Conservation (phyloP, 2,329 filamentous ascomycete species). For the Stachybotrys echinatus region DNA sequence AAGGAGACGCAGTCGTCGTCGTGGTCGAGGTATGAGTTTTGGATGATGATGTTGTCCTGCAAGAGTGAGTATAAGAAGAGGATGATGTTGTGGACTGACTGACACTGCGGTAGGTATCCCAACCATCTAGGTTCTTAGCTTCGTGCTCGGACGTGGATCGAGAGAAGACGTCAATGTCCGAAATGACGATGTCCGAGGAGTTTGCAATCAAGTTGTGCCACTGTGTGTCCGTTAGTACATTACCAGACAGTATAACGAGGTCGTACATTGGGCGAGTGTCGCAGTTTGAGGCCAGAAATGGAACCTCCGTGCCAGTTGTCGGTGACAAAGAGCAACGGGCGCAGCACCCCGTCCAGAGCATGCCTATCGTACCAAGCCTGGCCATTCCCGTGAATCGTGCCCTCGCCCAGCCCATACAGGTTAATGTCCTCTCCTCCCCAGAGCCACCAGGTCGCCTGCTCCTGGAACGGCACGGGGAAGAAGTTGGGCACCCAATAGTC, state of each 20-base stretch:
- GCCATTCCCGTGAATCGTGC: slow-evolving; percentile 44
- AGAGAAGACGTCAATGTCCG: slow-evolving; percentile 55
- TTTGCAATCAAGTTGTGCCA: slow-evolving; percentile 54
- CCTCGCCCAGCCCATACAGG: slow-evolving; percentile 49
- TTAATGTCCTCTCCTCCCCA: slow-evolving; percentile 38
- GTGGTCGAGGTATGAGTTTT: slow-evolving; percentile 47
- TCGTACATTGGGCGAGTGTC: slow-evolving; percentile 38
- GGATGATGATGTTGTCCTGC: slow-evolving; percentile 55
- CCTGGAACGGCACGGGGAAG: slow-evolving; percentile 60
- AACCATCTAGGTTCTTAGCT: slow-evolving; percentile 59
- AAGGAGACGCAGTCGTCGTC: slow-evolving; percentile 60
- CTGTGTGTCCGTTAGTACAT: too few species aligned
- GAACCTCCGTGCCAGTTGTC: slow-evolving; percentile 52
- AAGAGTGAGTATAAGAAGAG: too few species aligned
- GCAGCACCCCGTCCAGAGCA: slow-evolving; percentile 43
- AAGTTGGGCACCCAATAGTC: slow-evolving; percentile 60
- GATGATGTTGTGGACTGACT: too few species aligned
- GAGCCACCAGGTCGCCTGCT: slow-evolving; percentile 36
- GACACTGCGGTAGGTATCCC: slow-evolving; percentile 62
- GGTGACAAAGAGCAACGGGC: slow-evolving; percentile 55
- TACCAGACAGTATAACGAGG: neutral
- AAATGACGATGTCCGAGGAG: slow-evolving; percentile 56
- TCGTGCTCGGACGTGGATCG: slow-evolving; percentile 42
- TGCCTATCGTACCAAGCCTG: neutral
- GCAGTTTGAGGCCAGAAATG: slow-evolving; percentile 52